Percentiles rank a stretch among this genome's conserved stretches.
phyloP scores from a whole-genome alignment of 1,139 yeast species.

The Saccharomyces pastorianus region DNA sequence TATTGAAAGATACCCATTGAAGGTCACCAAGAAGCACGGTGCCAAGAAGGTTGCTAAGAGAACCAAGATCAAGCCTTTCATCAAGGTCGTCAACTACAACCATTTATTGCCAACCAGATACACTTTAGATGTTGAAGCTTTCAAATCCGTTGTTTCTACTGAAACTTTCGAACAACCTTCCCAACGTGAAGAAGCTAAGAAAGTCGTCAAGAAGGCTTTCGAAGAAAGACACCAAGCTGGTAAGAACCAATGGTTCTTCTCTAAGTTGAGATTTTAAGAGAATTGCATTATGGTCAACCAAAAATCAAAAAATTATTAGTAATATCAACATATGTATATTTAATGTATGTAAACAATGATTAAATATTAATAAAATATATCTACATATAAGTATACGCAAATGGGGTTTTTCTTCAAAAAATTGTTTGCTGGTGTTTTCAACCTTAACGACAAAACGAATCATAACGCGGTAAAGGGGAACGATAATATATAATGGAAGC shows the following conservation, averaged over 20 bases:
- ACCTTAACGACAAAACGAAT: neutral
- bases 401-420: neutral
- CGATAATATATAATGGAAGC: too few relatives aligned
- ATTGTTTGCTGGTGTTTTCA: neutral
- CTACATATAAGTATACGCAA: neutral
- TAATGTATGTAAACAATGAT: neutral
- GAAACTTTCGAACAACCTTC: slow-evolving; percentile 97
- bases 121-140: slow-evolving; percentile 92
- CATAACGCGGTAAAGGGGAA: neutral
- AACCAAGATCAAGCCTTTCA: slow-evolving; percentile 98
- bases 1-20: slow-evolving; percentile 97
- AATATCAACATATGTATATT: neutral
- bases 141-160: slow-evolving; percentile 85
- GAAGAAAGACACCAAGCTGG: slow-evolving; percentile 99
- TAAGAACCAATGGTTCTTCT: slow-evolving; percentile 99
- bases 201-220: slow-evolving; percentile 97
- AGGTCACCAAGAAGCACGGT: slow-evolving; percentile 92
- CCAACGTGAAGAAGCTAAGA: slow-evolving; percentile 98
- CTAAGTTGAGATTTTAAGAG: slow-evolving; percentile 90
- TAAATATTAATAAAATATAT: neutral
- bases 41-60: slow-evolving; percentile 96
- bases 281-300: slow-evolving; percentile 1
- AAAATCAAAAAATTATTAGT: neutral
- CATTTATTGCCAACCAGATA: slow-evolving; percentile 99
- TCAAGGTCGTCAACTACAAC: slow-evolving; percentile 99